phyloP scores from a whole-genome alignment of 2,329 filamentous ascomycete species.

The Coccinonectria pachysandricola region DNA sequence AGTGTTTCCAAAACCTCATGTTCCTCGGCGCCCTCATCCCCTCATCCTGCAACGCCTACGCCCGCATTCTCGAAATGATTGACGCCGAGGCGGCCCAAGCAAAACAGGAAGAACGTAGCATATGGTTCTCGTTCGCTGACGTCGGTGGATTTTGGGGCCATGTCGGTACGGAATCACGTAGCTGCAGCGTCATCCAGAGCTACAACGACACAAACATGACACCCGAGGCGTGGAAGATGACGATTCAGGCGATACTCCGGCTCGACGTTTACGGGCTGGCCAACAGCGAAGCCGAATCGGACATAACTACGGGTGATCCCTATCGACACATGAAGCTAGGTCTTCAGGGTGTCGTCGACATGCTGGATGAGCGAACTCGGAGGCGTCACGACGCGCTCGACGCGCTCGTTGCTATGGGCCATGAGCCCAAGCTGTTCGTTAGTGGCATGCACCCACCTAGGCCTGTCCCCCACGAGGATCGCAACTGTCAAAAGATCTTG shows the following conservation, averaged over 20 bases:
- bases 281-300: no score
- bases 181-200: conserved; percentile 19
- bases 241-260: conserved; percentile 43
- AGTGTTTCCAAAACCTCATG: conserved; percentile 48
- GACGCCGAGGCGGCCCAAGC: conserved; percentile 40
- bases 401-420: conserved; percentile 30
- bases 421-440: conserved; percentile 17
- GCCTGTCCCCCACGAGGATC: conserved; percentile 23
- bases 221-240: conserved; percentile 43
- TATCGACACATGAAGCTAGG: conserved; percentile 32
- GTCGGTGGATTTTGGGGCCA: conserved; percentile 41
- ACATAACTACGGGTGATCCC: no score
- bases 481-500: conserved; percentile 40
- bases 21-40: conserved; percentile 47
- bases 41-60: conserved; percentile 47
- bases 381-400: conserved; percentile 41
- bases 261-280: conserved; percentile 47
- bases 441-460: conserved; percentile 16
- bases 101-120: conserved; percentile 27
- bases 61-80: conserved; percentile 41
- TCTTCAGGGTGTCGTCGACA: conserved; percentile 41
- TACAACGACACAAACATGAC: conserved; percentile 36
- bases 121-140: conserved; percentile 35
- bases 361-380: conserved; percentile 41
- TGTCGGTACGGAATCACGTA: conserved; percentile 14